Conservation (phyloP, 352 stramenopile genomes). For the Pythium dissimile region DNA sequence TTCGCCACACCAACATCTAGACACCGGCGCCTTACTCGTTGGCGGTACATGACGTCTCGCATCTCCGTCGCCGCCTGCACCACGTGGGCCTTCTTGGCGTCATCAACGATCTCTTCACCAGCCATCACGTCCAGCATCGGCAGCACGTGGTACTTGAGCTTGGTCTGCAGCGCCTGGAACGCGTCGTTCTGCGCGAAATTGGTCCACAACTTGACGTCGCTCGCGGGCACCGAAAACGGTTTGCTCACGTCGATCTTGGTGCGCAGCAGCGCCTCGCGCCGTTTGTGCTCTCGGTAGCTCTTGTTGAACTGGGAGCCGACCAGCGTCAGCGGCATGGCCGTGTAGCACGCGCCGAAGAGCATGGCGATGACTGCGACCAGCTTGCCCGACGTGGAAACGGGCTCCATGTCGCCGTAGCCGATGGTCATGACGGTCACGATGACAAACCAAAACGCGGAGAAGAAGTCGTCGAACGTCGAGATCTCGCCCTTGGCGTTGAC, state of each 20-base stretch:
- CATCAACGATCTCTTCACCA: slow-evolving; percentile 44
- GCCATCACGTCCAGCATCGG: slow-evolving; percentile 47
- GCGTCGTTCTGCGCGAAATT: slow-evolving; percentile 48
- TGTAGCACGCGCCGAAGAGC: slow-evolving; percentile 82
- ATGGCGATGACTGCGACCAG: slow-evolving; percentile 73
- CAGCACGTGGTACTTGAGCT: slow-evolving; percentile 32
- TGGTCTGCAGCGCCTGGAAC: slow-evolving; percentile 39
- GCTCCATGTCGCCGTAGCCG: slow-evolving; percentile 77
- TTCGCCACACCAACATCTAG: background rate
- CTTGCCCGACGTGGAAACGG: slow-evolving; percentile 58
- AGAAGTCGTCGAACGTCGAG: slow-evolving; percentile 76
- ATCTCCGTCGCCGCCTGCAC: slow-evolving; percentile 34
- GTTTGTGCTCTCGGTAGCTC: slow-evolving; percentile 77
- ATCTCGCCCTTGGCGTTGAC: slow-evolving; percentile 68
- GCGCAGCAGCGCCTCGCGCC: slow-evolving; percentile 58
- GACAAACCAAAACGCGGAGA: slow-evolving; percentile 84
- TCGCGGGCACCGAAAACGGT: slow-evolving; percentile 37
- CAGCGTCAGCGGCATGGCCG: slow-evolving; percentile 73
- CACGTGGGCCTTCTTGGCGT: slow-evolving; percentile 35
- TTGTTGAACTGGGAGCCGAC: slow-evolving; percentile 82
- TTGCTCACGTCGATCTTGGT: slow-evolving; percentile 76
- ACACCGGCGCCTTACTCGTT: slow-evolving; percentile 31
- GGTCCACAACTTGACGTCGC: slow-evolving; percentile 48
- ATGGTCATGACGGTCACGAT: slow-evolving; percentile 74
- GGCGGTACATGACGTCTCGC: slow-evolving; percentile 42